A percentile compares a stretch with the other conserved stretches of the same genome.
Evolutionary conservation across 73 alveolate genomes (phyloP).

Genomic region (Breviolum minutum): DNA sequence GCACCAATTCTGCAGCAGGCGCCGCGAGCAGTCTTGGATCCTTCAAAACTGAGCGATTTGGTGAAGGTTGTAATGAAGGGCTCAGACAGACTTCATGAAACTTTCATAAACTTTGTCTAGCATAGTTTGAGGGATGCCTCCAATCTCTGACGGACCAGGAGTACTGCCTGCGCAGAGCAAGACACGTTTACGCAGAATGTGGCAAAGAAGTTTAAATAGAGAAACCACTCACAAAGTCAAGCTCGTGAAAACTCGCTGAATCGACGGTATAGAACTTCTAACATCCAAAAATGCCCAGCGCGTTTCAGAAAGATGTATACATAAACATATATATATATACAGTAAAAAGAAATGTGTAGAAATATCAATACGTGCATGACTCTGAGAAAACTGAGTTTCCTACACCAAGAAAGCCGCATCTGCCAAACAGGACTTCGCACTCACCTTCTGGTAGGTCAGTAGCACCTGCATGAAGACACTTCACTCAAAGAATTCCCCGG

Average conservation of each 20-base stretch:
- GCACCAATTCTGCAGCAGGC: constrained; percentile 15
- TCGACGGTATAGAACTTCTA: too few relatives aligned
- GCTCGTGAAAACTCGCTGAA: too few relatives aligned
- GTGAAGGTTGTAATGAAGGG: too few relatives aligned
- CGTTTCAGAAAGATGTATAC: too few relatives aligned
- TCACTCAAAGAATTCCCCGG: background rate
- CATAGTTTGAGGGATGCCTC: background rate
- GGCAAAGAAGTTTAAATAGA: too few relatives aligned
- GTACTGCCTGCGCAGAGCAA: background rate
- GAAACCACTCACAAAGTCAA: too few relatives aligned
- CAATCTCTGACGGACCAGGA: constrained; percentile 38
- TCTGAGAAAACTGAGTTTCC: background rate
- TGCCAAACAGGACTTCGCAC: constrained; percentile 81
- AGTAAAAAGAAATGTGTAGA: too few relatives aligned
- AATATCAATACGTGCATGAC: background rate
- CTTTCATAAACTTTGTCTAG: background rate
- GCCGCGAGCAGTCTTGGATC: constrained; percentile 48
- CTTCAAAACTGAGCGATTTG: background rate
- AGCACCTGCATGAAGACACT: background rate
- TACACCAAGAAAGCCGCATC: constrained; percentile 69
- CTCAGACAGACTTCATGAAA: background rate
- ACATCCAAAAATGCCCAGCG: too few relatives aligned
- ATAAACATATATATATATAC: too few relatives aligned
- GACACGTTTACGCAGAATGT: too few relatives aligned
- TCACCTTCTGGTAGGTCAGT: constrained; percentile 44